Percentiles rank a stretch among this genome's conserved stretches.
These are phyloP conservation scores for Parastagonospora avenae DNA, from an alignment of 2,329 filamentous ascomycete genomes.

Conservation along the genomic window DNA sequence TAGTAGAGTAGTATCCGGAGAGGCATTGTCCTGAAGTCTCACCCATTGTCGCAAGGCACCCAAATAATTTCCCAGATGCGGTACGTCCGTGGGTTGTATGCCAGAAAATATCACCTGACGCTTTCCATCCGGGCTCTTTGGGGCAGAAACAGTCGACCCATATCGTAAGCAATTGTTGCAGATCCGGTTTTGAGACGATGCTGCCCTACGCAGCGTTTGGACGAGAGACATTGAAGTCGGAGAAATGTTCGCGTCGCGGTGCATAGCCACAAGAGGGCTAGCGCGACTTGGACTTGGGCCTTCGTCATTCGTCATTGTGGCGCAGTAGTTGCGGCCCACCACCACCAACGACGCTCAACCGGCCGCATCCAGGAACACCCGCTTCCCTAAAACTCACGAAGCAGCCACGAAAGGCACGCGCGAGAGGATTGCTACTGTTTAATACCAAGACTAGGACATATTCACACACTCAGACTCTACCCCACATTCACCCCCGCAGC, in stretches of 20 bases:
- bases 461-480: background rate
- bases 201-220: slow-evolving; percentile 23
- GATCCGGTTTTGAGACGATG: slow-evolving; percentile 7
- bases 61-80: slow-evolving; percentile 94
- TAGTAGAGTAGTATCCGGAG: slow-evolving; percentile 65
- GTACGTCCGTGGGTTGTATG: slow-evolving; percentile 93
- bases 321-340: slow-evolving; percentile 16
- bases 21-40: slow-evolving; percentile 70
- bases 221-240: slow-evolving; percentile 29
- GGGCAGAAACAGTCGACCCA: slow-evolving; percentile 5
- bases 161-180: slow-evolving; percentile 14
- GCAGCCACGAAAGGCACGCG: background rate
- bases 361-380: slow-evolving; percentile 15
- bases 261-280: slow-evolving; percentile 17
- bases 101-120: slow-evolving; percentile 76
- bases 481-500: slow-evolving; percentile 19
- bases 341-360: slow-evolving; percentile 15
- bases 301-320: slow-evolving; percentile 36
- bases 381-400: slow-evolving; percentile 6
- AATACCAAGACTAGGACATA: background rate
- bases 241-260: slow-evolving; percentile 3
- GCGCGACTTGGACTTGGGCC: slow-evolving; percentile 11
- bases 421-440: background rate
- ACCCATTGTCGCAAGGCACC: slow-evolving; percentile 90
- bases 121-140: background rate